Conservation (phyloP, 306 rosid genomes). For the Vigna nakashimae region DNA sequence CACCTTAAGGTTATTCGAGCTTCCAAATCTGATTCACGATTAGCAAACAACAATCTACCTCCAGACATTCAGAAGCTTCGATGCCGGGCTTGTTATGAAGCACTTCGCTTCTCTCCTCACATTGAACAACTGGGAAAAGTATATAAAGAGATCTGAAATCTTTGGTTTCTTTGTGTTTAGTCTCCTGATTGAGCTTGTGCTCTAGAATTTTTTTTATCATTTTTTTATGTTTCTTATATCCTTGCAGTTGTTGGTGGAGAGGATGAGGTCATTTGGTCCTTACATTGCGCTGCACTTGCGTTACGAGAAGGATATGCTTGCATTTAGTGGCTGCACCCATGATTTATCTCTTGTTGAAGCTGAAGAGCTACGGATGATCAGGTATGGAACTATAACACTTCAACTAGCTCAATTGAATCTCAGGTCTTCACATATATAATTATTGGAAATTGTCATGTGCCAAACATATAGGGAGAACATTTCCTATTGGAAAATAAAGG, state of each 20-base stretch:
- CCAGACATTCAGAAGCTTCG: constrained; percentile 92
- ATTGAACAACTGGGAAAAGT: constrained; percentile 96
- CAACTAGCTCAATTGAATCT: constrained; percentile 29
- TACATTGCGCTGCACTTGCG: constrained; percentile 94
- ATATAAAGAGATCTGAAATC: constrained; percentile 38
- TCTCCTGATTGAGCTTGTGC: constrained; percentile 32
- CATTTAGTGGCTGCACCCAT: constrained; percentile 97
- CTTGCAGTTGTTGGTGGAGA: constrained; percentile 74
- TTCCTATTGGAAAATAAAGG: constrained; percentile 93
- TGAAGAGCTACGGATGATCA: constrained; percentile 74
- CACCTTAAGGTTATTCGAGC: constrained; percentile 85
- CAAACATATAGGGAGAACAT: constrained; percentile 77
- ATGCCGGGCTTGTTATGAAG: constrained; percentile 93
- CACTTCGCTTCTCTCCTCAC: constrained; percentile 83
- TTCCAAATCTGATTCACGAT: constrained; percentile 93
- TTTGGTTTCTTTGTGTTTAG: constrained; percentile 42
- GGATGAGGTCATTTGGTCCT: constrained; percentile 90
- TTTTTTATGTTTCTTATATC: constrained; percentile 31
- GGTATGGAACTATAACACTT: constrained; percentile 58
- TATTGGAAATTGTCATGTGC: constrained; percentile 28
- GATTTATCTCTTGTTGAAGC: constrained; percentile 80
- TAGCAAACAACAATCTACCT: constrained; percentile 88
- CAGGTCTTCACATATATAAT: constrained; percentile 1
- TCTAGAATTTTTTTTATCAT: constrained; percentile 6
- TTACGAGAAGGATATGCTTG: constrained; percentile 97